phyloP scores from a whole-genome alignment of 257 asterid species.

The Coffea canephora region DNA sequence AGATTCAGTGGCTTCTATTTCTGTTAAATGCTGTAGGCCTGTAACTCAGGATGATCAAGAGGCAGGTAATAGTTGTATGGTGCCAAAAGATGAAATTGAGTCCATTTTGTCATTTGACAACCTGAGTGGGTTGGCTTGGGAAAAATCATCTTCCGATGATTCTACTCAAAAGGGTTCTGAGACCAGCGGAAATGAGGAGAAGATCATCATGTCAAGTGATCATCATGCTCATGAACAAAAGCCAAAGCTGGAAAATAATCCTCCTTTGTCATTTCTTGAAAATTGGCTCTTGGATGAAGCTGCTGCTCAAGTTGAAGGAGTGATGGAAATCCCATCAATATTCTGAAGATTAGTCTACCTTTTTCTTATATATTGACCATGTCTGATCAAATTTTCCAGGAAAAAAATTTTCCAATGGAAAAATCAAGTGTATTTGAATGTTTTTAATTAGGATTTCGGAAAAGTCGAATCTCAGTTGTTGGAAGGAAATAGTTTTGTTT shows the following conservation, averaged over 20 bases:
- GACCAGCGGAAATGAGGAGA: slow-evolving; percentile 35
- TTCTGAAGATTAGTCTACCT: slow-evolving; percentile 30
- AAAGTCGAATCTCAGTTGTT: not conserved
- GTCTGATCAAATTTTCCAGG: too few species aligned
- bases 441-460: not conserved
- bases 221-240: slow-evolving; percentile 20
- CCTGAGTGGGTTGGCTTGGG: slow-evolving; percentile 26
- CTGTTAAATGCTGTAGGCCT: slow-evolving; percentile 36
- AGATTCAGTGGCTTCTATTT: not conserved
- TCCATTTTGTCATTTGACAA: slow-evolving; percentile 41
- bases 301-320: slow-evolving; percentile 60
- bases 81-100: slow-evolving; percentile 39
- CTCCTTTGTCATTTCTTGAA: slow-evolving; percentile 74
- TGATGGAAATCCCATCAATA: slow-evolving; percentile 61
- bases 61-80: slow-evolving; percentile 15
- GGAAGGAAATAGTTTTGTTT: not conserved
- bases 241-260: slow-evolving; percentile 36
- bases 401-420: not conserved
- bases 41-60: not conserved
- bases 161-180: slow-evolving; percentile 24
- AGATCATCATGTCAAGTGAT: not conserved
- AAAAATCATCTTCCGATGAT: slow-evolving; percentile 14
- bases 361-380: too few species aligned
- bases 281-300: slow-evolving; percentile 89
- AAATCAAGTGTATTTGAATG: not conserved